These are phyloP conservation scores for Discostella pseudostelligera DNA, from an alignment of 108 stramenopile species.

Conservation along the genomic window DNA sequence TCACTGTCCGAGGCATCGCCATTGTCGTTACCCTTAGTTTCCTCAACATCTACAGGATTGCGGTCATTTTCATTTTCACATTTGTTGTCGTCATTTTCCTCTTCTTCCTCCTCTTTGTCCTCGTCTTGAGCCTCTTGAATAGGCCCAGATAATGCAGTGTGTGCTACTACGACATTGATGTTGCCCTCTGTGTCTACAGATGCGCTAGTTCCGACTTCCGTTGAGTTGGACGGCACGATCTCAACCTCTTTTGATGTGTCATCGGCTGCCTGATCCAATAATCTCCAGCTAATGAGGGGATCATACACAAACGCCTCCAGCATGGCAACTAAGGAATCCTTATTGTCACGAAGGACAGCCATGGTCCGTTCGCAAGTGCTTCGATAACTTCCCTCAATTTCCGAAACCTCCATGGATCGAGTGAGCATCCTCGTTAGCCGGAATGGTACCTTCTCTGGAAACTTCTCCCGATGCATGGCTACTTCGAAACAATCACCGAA, in stretches of 20 bases:
- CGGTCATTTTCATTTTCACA: background rate
- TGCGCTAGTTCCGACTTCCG: conserved; percentile 1
- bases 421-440: conserved; percentile 99
- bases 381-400: conserved; percentile 97
- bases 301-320: conserved; percentile 99
- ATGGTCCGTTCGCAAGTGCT: conserved; percentile 97
- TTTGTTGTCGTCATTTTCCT: conserved; percentile 37
- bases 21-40: background rate
- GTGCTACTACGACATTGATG: conserved; percentile 8
- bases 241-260: conserved; percentile 28
- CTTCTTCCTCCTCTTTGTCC: conserved; percentile 58
- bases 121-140: conserved; percentile 44
- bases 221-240: background rate
- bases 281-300: conserved; percentile 98
- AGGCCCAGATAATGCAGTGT: conserved; percentile 30
- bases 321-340: conserved; percentile 97
- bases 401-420: conserved; percentile 98
- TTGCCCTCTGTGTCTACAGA: conserved; percentile 6
- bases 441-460: conserved; percentile 98
- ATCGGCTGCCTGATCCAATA: conserved; percentile 58
- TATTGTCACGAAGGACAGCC: conserved; percentile 92
- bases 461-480: conserved; percentile 97
- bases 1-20: conserved; percentile 1
- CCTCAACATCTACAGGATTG: conserved; percentile 8
- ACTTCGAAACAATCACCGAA: conserved; percentile 97